A percentile compares a stretch with the other conserved stretches of the same genome.
These are phyloP conservation scores for Malassezia japonica DNA, from an alignment of 1,284 basidiomycete genomes.

Conservation along the genomic window DNA sequence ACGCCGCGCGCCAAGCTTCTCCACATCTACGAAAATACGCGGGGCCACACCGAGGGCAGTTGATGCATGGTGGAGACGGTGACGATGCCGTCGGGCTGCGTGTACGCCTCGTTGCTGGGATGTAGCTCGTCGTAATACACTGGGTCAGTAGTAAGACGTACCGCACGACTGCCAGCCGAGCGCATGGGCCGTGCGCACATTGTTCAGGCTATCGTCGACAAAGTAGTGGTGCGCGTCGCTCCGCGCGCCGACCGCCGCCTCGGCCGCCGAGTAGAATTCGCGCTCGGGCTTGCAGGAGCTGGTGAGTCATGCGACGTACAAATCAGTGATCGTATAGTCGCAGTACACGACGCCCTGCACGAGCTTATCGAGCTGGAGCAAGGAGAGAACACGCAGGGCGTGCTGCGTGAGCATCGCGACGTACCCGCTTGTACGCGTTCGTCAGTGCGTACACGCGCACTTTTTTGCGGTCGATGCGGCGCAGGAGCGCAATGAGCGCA, in stretches of 20 bases:
- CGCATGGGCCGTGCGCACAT: conserved; percentile 32
- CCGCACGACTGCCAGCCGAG: conserved; percentile 39
- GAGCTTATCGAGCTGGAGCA: conserved; percentile 63
- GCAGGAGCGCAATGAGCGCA: conserved; percentile 59
- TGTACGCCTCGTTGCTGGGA: neutral
- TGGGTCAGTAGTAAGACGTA: neutral
- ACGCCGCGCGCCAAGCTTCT: no score
- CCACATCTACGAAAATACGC: conserved; percentile 20
- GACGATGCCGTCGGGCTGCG: conserved; percentile 21
- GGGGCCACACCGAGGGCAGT: conserved; percentile 31
- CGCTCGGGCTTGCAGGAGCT: conserved; percentile 67
- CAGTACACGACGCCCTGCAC: conserved; percentile 73
- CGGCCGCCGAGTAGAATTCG: conserved; percentile 36
- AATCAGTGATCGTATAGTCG: conserved; percentile 61
- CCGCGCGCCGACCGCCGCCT: conserved; percentile 21
- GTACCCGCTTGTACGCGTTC: conserved; percentile 38
- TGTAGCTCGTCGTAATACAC: conserved; percentile 31
- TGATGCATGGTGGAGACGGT: conserved; percentile 27
- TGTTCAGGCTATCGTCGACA: conserved; percentile 44
- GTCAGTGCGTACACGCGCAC: conserved; percentile 53
- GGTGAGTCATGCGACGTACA: conserved; percentile 42
- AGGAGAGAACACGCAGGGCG: conserved; percentile 66
- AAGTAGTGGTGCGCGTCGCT: conserved; percentile 28
- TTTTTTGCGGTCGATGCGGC: conserved; percentile 68
- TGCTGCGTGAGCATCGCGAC: conserved; percentile 54